Evolutionary conservation across 2,329 filamentous ascomycete genomes (phyloP), one percentile per base, ranked within the genome.

Genomic region (Tympanopsis confertula): DNA sequence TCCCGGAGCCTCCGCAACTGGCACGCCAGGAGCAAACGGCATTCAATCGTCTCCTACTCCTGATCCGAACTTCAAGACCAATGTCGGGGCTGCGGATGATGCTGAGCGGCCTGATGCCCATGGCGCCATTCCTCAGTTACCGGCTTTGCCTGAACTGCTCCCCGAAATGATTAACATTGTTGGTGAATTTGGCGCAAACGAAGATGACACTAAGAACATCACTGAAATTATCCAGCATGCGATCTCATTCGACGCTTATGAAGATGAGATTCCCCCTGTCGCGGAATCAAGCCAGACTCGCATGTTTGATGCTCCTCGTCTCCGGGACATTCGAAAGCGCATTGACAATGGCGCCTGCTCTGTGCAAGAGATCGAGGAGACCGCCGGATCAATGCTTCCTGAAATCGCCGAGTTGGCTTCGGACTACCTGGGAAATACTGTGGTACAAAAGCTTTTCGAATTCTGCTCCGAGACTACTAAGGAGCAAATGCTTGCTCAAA

Each of bases 391-490:
- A 44, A 98, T 98, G 91, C 74, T 98, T 13, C 86, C 89, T 7
- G 91, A 98, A 57, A 91, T 98, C 54, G 86, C 88, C 3, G 91
- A 98, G 59, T 69, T 98, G 18, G 74, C 91, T 2, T 94, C 89
- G 0, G 91, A 98, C 59, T 98, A 98, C 51, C 74, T 98, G 20
- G 91, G 91, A 49, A 98, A 98, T 63, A 98, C 91, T 0, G 91
- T 98, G n/a, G 89, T 98, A 14, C 91, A 98, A 63, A 98, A 98
- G 62, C 68, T 98, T 35, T 98, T 98, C 53, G 89, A 98, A 58
- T 86, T 86, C 62, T 96, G 91, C 64, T 91, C 86, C 0, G 89
- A 96, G 55, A 68, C 78, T 30, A 77, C 89, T 30, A 88, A 93
- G 50, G 87, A 95, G 57, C 81, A 83, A 40, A 96, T 98, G 91